Base-by-base conservation (phyloP, 345 rosid species). In the Lepidium aucheri region DNA sequence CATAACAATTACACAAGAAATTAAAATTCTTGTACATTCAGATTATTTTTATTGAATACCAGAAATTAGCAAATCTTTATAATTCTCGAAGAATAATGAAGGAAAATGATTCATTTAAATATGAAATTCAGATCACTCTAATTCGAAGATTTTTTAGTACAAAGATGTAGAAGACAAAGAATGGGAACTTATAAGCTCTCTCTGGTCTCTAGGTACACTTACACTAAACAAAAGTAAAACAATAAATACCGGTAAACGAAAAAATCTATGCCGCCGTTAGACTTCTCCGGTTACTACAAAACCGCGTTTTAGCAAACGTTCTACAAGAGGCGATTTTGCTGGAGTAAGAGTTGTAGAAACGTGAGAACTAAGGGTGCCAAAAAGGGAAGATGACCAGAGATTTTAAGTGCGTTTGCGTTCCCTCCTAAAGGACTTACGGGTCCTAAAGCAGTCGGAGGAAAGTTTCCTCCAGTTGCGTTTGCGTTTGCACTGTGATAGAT, bases 391-490 rank as follows among this genome's bases (percentile, higher is more conserved):
- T 49, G 74, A 64, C 35, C 57, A 7, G 82, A 72, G 57, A 72
- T 65, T 8, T 22, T 18, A 55, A 76, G 68, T 47, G 69, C 69
- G 46, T 54, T 79, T 24, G 55, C 45, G 49, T 79, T 64, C 53
- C 79, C 89, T 70, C 80, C 82, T 1, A 70, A 17, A 34, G 89
- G 86, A 69, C 86, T 85, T 39, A 67, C 64, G 0, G 98, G 98
- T 59, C 88, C 94, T 20, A 77, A 70, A 8, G 97, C 91, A 39
- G 42, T 61, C 1, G 95, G 78, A 45, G 98, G 69, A 12, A 67
- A 50, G 26, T 70, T 4, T 36, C 75, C 81, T 6, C 75, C 77
- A 5, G 63, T 58, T 9, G 77, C 64, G 63, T 74, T 77, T 44
- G 81, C 80, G 77, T 72, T 86, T 12, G 68, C 42, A 57, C 96